Evolutionary conservation across 306 rosid species (phyloP).

Genomic region (Cicer cuneatum): DNA sequence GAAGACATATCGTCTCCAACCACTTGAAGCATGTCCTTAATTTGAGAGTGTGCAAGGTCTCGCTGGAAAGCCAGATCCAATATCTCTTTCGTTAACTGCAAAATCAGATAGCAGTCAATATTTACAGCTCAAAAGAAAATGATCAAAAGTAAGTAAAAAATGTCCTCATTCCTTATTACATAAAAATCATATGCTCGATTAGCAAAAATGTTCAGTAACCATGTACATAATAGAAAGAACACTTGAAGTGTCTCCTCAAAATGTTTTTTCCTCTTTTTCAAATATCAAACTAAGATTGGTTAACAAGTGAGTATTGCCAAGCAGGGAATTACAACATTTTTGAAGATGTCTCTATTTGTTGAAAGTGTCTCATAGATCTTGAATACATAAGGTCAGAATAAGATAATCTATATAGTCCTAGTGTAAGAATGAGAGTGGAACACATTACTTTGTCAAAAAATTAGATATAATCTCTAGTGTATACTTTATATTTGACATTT

Average conservation of each 20-base stretch:
- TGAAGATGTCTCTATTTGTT: background rate
- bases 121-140: slow-evolving; percentile 32
- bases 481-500: background rate
- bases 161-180: slow-evolving; percentile 31
- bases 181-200: slow-evolving; percentile 16
- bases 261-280: background rate
- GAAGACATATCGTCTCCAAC: slow-evolving; percentile 66
- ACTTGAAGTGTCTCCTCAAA: slow-evolving; percentile 19
- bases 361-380: slow-evolving; percentile 24
- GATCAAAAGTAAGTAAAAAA: slow-evolving; percentile 11
- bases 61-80: slow-evolving; percentile 68
- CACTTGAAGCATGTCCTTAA: slow-evolving; percentile 75
- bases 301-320: background rate
- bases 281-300: slow-evolving; percentile 6
- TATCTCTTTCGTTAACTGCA: slow-evolving; percentile 80
- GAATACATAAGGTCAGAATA: background rate
- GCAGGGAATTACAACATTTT: background rate
- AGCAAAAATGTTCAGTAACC: slow-evolving; percentile 13
- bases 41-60: slow-evolving; percentile 83
- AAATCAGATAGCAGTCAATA: slow-evolving; percentile 23
- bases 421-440: slow-evolving; percentile 3
- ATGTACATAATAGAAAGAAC: slow-evolving; percentile 5
- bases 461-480: background rate
- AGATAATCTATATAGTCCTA: background rate
- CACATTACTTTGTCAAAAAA: background rate